phyloP scores from a whole-genome alignment of 208 protist species.

The Blastocrithidia nonstop region DNA sequence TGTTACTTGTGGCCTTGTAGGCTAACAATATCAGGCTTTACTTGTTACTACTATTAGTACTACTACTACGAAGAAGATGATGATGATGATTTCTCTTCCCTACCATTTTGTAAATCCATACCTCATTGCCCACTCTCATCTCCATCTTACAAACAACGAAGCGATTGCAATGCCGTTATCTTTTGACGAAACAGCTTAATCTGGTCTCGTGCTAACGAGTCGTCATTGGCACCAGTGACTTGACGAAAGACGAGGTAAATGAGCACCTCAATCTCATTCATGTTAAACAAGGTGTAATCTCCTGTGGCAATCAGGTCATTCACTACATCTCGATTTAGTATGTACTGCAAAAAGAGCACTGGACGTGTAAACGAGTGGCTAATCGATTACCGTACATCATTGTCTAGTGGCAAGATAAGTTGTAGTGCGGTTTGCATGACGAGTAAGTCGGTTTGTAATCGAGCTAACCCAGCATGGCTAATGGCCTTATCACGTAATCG shows the following conservation, averaged over 20 bases:
- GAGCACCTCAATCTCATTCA: slow-evolving; percentile 56
- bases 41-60: too few species aligned
- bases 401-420: slow-evolving; percentile 44
- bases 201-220: slow-evolving; percentile 25
- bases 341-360: slow-evolving; percentile 56
- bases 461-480: slow-evolving; percentile 28
- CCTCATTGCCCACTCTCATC: too few species aligned
- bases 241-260: slow-evolving; percentile 64
- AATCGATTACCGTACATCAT: slow-evolving; percentile 51
- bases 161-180: too few species aligned
- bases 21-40: too few species aligned
- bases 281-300: slow-evolving; percentile 42
- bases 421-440: slow-evolving; percentile 67
- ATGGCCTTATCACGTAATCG: slow-evolving; percentile 75
- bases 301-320: slow-evolving; percentile 65
- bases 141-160: too few species aligned
- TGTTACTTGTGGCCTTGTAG: too few species aligned
- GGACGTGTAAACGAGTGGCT: slow-evolving; percentile 42
- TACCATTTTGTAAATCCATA: too few species aligned
- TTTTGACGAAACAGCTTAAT: slow-evolving; percentile 39
- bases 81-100: too few species aligned
- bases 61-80: background rate
- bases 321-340: slow-evolving; percentile 60
- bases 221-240: slow-evolving; percentile 44
- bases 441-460: slow-evolving; percentile 47